phyloP scores from a whole-genome alignment of 768 basidiomycete genomes.

The Serendipita vermifera region DNA sequence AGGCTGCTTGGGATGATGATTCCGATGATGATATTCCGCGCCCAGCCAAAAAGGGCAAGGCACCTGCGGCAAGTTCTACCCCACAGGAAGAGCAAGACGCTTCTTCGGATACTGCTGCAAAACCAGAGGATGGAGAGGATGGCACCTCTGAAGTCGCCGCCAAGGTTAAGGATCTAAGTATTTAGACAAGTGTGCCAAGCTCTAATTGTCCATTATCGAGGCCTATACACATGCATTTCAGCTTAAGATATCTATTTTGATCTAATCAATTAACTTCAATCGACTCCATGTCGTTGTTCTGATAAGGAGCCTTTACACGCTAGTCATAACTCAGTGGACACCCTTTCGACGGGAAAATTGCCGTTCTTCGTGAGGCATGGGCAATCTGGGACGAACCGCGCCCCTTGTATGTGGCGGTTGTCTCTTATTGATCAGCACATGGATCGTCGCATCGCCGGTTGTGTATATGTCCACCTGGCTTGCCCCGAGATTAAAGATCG shows the following conservation, averaged over 20 bases:
- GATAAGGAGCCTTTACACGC: too few relatives aligned
- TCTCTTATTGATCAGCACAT: too few relatives aligned
- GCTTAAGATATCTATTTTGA: background rate
- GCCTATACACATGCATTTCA: background rate
- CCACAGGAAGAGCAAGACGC: slow-evolving; percentile 16
- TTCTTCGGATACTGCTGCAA: slow-evolving; percentile 17
- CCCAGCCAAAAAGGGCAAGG: slow-evolving; percentile 16
- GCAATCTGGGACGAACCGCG: too few relatives aligned
- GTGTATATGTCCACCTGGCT: too few relatives aligned
- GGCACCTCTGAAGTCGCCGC: slow-evolving; percentile 16
- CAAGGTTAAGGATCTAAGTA: slow-evolving; percentile 14
- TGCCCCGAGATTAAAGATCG: too few relatives aligned
- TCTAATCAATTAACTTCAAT: too few relatives aligned
- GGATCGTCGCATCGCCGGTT: too few relatives aligned
- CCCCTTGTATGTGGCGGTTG: too few relatives aligned
- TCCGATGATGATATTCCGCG: slow-evolving; percentile 33
- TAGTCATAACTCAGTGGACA: too few relatives aligned
- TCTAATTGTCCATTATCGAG: background rate
- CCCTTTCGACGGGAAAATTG: too few relatives aligned
- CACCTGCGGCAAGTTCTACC: background rate
- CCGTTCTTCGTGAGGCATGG: too few relatives aligned
- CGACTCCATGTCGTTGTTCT: too few relatives aligned
- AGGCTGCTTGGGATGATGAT: slow-evolving; percentile 69
- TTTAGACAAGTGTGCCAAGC: background rate
- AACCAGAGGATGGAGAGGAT: slow-evolving; percentile 16